Evolutionary conservation across 306 rosid genomes (phyloP).

Genomic region (Biancaea sappan): DNA sequence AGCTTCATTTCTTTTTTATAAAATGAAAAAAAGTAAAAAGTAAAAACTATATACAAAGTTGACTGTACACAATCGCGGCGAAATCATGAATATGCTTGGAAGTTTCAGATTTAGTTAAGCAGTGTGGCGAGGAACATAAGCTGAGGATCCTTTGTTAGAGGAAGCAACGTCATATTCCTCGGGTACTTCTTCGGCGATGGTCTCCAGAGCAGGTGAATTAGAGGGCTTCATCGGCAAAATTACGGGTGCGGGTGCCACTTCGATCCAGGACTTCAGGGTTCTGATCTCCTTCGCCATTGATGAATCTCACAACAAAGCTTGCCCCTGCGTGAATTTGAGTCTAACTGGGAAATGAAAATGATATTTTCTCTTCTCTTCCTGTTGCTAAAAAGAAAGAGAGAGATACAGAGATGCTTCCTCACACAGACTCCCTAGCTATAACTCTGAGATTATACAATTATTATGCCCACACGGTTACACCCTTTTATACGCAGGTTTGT

Average conservation of each 20-base stretch:
- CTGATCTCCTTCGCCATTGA: constrained; percentile 46
- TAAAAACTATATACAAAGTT: not conserved
- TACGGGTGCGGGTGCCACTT: constrained; percentile 58
- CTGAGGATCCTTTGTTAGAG: too few species aligned
- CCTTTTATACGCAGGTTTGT: too few species aligned
- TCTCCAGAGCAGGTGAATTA: constrained; percentile 55
- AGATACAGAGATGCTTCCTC: not conserved
- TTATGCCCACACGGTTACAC: too few species aligned
- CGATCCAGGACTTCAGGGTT: constrained; percentile 48
- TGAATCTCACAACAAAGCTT: not conserved
- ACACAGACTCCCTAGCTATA: not conserved
- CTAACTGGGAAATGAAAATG: too few species aligned
- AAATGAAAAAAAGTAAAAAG: too few species aligned
- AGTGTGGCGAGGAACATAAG: too few species aligned
- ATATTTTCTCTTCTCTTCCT: constrained; percentile 35
- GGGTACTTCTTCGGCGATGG: constrained; percentile 47
- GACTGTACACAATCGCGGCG: not conserved
- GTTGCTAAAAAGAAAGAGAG: constrained; percentile 50
- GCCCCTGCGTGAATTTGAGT: too few species aligned
- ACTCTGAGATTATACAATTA: too few species aligned
- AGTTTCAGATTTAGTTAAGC: too few species aligned
- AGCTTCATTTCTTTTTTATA: too few species aligned
- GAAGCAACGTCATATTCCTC: constrained; percentile 43
- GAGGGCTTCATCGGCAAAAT: constrained; percentile 53
- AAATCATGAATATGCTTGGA: too few species aligned